Percentiles rank a stretch among this genome's conserved stretches.
These are phyloP conservation scores for Melanomma pulvis-pyrius DNA, from an alignment of 495 filamentous ascomycete species.

Conservation along the genomic window DNA sequence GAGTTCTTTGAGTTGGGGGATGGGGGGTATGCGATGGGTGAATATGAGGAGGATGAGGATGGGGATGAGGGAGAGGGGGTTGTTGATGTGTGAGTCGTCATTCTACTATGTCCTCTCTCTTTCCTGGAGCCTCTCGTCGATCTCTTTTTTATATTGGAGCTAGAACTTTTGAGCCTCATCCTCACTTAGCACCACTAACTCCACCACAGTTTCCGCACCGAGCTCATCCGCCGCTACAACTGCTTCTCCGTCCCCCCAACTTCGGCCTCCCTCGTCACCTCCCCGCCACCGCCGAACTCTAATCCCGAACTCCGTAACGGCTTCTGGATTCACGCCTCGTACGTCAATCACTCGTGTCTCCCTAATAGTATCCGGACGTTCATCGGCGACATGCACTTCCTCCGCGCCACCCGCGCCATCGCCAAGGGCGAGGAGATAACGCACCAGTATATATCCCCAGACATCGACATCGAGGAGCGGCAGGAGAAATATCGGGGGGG, in stretches of 20 bases:
- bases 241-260: slow-evolving; percentile 22
- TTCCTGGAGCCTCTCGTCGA: neutral
- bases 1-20: slow-evolving; percentile 51
- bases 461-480: slow-evolving; percentile 20
- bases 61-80: slow-evolving; percentile 8
- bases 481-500: slow-evolving; percentile 17
- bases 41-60: slow-evolving; percentile 15
- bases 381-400: slow-evolving; percentile 63
- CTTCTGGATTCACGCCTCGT: slow-evolving; percentile 58
- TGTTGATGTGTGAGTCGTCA: slow-evolving; percentile 25
- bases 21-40: slow-evolving; percentile 47
- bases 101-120: too few relatives aligned
- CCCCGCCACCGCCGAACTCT: slow-evolving; percentile 20
- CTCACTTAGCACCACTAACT: neutral
- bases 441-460: slow-evolving; percentile 22
- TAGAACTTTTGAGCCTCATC: neutral
- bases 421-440: slow-evolving; percentile 55
- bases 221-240: slow-evolving; percentile 21
- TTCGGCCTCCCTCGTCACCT: slow-evolving; percentile 23
- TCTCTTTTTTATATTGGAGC: neutral
- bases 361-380: slow-evolving; percentile 53
- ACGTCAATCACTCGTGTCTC: slow-evolving; percentile 60
- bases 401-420: slow-evolving; percentile 56
- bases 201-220: slow-evolving; percentile 18
- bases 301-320: slow-evolving; percentile 47